Evolutionary conservation across 441 rosid genomes (phyloP), one percentile per base, ranked within the genome.

Genomic region (Metrosideros polymorpha): DNA sequence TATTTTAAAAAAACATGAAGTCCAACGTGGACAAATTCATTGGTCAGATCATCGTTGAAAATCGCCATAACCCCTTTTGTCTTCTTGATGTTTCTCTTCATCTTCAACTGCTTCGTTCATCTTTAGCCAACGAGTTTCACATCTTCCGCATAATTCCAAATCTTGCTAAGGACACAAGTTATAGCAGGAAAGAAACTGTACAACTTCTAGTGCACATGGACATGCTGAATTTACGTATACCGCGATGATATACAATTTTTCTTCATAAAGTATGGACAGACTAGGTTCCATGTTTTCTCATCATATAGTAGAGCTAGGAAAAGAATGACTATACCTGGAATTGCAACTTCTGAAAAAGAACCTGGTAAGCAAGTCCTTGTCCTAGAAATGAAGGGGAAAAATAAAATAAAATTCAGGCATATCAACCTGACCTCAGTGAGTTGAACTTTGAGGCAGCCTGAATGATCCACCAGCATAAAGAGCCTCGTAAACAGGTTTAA

Each of bases 401-500:
- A n/a, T n/a, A n/a, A 71, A 71, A 4, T 7, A 30, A 32, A 19
- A 66, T 32, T 12, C 27, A 12, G 49, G 79, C 79, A 71, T 10
- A 39, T 71, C 79, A 71, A 71, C 79, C 49, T 10, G 79, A 71
- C 49, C 79, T 90, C 86, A 92, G 61, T 88, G 91, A 47, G 32
- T 47, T 49, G 89, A 86, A 79, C 87, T 87, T 52, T 84, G 89
- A 9, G 91, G 92, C 85, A 89, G 56, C 89, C 91, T 85, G 89
- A 90, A 91, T 12, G 93, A 91, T 56, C 93, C 91, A 14, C 91
- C 90, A 1, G 88, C 88, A 14, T 92, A 91, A 15, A 91, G 91
- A 90, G 86, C 88, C 83, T 90, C 89, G 39, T 91, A 92, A 71
- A 92, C 94, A 19, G 93, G 93, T 85, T 88, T 85, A 51, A 91